These are phyloP conservation scores for Aurantiochytrium sp. DNA, from an alignment of 108 stramenopile species.

Conservation along the genomic window DNA sequence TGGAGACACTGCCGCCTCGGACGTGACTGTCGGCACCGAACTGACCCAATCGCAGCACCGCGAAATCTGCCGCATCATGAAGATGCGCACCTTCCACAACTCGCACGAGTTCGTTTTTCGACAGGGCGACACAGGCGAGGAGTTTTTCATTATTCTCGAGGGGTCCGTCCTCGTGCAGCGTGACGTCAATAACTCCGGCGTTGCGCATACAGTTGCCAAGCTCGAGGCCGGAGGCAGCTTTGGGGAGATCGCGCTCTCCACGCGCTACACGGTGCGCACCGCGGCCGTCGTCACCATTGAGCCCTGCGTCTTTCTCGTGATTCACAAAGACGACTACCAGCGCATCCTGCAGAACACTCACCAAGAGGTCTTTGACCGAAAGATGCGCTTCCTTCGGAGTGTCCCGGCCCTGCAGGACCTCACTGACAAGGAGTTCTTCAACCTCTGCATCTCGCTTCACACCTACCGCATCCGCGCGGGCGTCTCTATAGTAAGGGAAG, in stretches of 20 bases:
- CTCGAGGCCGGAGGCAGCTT: slow-evolving; percentile 2
- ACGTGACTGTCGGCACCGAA: background rate
- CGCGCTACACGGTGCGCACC: background rate
- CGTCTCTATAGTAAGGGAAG: background rate
- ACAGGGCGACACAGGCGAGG: slow-evolving; percentile 18
- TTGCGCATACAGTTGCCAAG: background rate
- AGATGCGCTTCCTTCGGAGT: background rate
- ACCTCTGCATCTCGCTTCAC: background rate
- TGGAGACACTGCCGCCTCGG: background rate
- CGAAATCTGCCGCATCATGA: slow-evolving; percentile 1
- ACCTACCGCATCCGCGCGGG: background rate
- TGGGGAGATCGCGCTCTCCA: background rate
- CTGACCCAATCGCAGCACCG: background rate
- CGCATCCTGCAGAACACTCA: background rate
- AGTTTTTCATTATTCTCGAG: slow-evolving; percentile 17
- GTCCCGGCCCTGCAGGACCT: background rate
- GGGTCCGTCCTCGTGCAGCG: background rate
- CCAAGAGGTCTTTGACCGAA: background rate
- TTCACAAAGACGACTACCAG: background rate
- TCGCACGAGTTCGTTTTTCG: slow-evolving; percentile 4
- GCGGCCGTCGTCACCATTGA: slow-evolving; percentile 2
- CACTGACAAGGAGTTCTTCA: slow-evolving; percentile 29
- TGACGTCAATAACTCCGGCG: background rate
- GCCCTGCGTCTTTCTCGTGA: background rate
- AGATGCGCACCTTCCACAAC: background rate